A percentile compares a stretch with the other conserved stretches of the same genome.
Conservation (phyloP, 257 asterid species). For the Solanum okadae region DNA sequence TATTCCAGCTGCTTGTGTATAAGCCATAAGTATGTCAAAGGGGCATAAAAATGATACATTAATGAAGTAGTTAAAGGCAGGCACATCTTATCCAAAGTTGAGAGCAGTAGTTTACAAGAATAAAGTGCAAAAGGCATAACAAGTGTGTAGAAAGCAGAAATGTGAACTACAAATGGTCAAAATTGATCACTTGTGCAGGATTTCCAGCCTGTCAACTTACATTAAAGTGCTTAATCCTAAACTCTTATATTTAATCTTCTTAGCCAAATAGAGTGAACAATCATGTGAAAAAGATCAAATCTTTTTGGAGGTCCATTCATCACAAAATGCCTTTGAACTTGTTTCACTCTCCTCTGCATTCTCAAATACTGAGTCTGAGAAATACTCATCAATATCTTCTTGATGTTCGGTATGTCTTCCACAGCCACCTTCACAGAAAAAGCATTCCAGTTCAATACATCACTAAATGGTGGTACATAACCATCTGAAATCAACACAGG, state of each 20-base stretch:
- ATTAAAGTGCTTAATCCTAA: background rate
- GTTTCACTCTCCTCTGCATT: conserved; percentile 11
- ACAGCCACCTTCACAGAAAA: background rate
- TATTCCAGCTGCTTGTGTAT: background rate
- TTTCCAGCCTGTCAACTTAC: background rate
- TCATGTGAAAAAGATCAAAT: conserved; percentile 63
- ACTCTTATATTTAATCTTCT: conserved; percentile 52
- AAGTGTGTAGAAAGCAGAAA: background rate
- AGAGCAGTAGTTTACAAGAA: background rate
- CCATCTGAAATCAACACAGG: conserved; percentile 33
- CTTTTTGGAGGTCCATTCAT: conserved; percentile 56
- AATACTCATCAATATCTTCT: conserved; percentile 10
- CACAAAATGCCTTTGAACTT: conserved; percentile 51
- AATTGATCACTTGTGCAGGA: background rate
- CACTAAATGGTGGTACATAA: conserved; percentile 20
- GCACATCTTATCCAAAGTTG: background rate
- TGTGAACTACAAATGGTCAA: background rate
- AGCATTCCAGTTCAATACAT: background rate
- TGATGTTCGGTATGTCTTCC: conserved; percentile 6
- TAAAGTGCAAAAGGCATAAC: background rate
- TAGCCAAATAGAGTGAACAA: conserved; percentile 71
- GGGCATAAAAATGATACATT: background rate
- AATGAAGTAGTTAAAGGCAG: background rate
- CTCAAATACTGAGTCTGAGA: conserved; percentile 1
- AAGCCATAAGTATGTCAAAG: background rate